These are phyloP conservation scores for Apiospora malaysiana DNA, from an alignment of 2,329 filamentous ascomycete genomes.

Conservation along the genomic window DNA sequence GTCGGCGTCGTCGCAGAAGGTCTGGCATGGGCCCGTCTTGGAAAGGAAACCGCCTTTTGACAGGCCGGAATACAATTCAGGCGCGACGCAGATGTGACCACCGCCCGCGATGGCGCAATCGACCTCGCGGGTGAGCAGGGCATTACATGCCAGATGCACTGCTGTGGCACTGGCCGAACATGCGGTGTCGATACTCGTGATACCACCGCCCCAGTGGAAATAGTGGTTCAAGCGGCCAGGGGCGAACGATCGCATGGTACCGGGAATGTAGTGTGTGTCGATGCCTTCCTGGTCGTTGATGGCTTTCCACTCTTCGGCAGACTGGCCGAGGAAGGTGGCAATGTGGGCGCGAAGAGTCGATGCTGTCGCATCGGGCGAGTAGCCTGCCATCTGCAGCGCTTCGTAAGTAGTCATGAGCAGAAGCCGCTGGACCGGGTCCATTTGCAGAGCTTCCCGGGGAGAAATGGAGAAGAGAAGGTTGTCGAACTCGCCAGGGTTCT, in stretches of 20 bases:
- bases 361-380: constrained; percentile 27
- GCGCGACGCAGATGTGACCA: constrained; percentile 24
- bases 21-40: constrained; percentile 32
- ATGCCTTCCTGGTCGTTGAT: constrained; percentile 44
- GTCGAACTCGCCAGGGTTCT: constrained; percentile 35
- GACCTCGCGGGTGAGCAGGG: constrained; percentile 47
- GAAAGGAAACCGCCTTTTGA: constrained; percentile 59
- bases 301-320: constrained; percentile 43
- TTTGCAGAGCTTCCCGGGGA: constrained; percentile 29
- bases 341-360: constrained; percentile 29
- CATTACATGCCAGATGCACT: constrained; percentile 42
- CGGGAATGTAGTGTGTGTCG: constrained; percentile 45
- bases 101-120: constrained; percentile 33
- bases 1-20: constrained; percentile 47
- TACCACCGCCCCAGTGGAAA: constrained; percentile 40
- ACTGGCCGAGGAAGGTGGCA: constrained; percentile 45
- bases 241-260: constrained; percentile 34
- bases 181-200: constrained; percentile 37
- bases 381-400: constrained; percentile 35
- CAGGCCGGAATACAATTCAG: constrained; percentile 61
- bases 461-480: constrained; percentile 31
- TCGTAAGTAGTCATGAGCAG: constrained; percentile 32
- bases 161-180: constrained; percentile 43
- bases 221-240: constrained; percentile 36
- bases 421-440: constrained; percentile 30